phyloP scores from a whole-genome alignment of 352 stramenopile species.

The Phytophthora ohioensis region DNA sequence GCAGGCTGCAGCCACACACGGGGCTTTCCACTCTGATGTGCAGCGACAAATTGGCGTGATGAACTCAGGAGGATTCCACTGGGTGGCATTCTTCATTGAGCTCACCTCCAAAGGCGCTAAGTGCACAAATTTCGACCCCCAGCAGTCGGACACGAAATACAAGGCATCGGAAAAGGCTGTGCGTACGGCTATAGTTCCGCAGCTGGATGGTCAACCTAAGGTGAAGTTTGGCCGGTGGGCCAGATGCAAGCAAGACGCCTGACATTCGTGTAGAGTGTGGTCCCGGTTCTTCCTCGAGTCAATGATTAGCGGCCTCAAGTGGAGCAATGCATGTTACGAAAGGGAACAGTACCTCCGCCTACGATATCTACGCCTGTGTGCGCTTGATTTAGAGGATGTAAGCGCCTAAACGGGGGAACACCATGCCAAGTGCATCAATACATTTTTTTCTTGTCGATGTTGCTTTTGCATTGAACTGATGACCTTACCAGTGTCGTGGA shows the following conservation, averaged over 20 bases:
- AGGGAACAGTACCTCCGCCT: constrained; percentile 16
- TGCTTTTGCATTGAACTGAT: background rate
- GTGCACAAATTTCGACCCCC: constrained; percentile 14
- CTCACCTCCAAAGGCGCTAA: background rate
- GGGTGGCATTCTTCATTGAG: constrained; percentile 17
- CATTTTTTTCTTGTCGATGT: background rate
- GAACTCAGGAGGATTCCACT: constrained; percentile 8
- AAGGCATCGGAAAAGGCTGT: background rate
- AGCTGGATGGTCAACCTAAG: background rate
- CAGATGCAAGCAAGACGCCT: constrained; percentile 8
- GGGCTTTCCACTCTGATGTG: constrained; percentile 4
- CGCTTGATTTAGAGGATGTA: background rate
- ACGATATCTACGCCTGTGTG: constrained; percentile 10
- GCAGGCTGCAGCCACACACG: background rate
- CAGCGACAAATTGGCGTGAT: constrained; percentile 7
- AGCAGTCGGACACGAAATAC: background rate
- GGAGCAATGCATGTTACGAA: constrained; percentile 12
- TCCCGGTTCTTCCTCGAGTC: constrained; percentile 23
- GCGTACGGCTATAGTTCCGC: background rate
- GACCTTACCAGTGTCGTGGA: background rate
- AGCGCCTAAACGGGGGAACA: background rate
- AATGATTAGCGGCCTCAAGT: constrained; percentile 14
- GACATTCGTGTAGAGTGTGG: constrained; percentile 22
- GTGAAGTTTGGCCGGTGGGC: background rate
- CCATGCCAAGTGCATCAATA: background rate